Percentiles rank a stretch among this genome's conserved stretches.
phyloP scores from a whole-genome alignment of 129 eudicot species.

The Heracleum sosnowskyi region DNA sequence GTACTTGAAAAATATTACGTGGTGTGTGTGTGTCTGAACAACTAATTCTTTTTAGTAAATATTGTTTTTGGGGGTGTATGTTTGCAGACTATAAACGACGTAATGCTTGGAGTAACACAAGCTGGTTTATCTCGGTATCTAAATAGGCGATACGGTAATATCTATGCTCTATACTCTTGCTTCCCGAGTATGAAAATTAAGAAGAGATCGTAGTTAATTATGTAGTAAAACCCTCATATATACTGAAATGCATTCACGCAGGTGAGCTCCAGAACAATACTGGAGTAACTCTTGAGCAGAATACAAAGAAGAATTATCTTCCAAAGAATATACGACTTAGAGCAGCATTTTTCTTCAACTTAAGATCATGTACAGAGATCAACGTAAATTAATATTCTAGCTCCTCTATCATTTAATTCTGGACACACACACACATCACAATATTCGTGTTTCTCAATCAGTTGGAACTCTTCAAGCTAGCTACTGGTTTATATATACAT shows the following conservation, averaged over 20 bases:
- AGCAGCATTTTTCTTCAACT: constrained; percentile 1
- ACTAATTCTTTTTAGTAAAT: too few species aligned
- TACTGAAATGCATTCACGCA: background rate
- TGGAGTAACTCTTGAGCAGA: background rate
- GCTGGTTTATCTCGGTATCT: background rate
- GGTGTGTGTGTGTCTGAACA: too few species aligned
- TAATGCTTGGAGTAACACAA: background rate
- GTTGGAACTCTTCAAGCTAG: background rate
- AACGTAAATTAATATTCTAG: background rate
- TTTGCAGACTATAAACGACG: background rate
- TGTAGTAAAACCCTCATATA: background rate
- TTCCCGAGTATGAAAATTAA: background rate
- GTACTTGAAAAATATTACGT: too few species aligned
- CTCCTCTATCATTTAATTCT: background rate
- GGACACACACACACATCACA: background rate
- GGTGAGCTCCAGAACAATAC: background rate
- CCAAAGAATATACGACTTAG: background rate
- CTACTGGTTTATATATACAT: background rate
- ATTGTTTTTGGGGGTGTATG: background rate
- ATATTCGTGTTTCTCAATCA: background rate
- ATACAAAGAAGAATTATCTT: background rate
- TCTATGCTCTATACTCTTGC: background rate
- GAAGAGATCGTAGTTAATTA: background rate
- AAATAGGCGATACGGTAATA: background rate
- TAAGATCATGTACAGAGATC: background rate